Percentiles rank a stretch among this genome's conserved stretches.
These are phyloP conservation scores for Omphalotus olearius DNA, from an alignment of 1,284 basidiomycete species.

Conservation along the genomic window DNA sequence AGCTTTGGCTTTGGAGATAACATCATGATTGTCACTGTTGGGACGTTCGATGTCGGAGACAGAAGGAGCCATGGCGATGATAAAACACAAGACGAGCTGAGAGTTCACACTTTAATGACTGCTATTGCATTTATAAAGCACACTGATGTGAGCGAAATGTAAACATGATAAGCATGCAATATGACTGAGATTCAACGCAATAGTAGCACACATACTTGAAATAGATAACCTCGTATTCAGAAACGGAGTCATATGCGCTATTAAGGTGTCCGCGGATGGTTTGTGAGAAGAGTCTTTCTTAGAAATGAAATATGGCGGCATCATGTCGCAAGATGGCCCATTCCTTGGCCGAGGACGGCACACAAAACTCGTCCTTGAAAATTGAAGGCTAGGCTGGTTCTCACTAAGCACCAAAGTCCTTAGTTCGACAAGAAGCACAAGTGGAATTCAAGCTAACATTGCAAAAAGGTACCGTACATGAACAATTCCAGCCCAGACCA, in stretches of 20 bases:
- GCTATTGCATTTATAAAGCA: background rate
- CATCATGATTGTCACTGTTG: background rate
- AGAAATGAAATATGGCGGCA: background rate
- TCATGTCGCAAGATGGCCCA: background rate
- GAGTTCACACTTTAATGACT: background rate
- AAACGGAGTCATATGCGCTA: conserved; percentile 1
- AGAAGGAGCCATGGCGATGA: conserved; percentile 8
- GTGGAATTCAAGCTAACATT: no score
- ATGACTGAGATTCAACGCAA: conserved; percentile 6
- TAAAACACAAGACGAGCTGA: no score
- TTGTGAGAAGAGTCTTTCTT: background rate
- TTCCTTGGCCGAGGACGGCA: no score
- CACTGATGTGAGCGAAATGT: background rate
- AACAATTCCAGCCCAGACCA: no score
- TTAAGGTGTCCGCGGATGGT: background rate
- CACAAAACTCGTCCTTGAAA: no score
- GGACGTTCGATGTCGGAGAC: conserved; percentile 5
- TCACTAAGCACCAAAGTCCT: no score
- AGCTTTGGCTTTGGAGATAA: background rate
- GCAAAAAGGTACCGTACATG: no score
- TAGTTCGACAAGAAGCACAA: no score
- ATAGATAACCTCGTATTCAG: conserved; percentile 12
- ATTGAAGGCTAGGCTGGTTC: no score
- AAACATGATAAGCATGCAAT: conserved; percentile 12
- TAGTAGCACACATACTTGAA: background rate